Percentiles rank a stretch among this genome's conserved stretches.
Conservation (phyloP, 179 eudicot genomes). For the Spergularia azorica region DNA sequence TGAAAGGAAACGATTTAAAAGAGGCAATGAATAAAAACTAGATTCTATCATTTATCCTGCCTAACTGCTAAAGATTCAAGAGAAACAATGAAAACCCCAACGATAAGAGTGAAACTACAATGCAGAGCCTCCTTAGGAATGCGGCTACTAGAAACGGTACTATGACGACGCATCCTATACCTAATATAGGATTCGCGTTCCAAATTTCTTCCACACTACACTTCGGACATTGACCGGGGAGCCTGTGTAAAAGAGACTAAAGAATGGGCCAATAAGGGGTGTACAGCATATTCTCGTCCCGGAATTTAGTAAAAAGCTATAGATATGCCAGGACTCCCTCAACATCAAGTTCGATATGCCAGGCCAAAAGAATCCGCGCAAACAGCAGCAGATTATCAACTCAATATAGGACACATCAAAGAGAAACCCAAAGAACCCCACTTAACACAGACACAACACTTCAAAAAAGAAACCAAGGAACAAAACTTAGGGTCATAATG, state of each 20-base stretch:
- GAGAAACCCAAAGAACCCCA: neutral
- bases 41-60: neutral
- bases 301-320: neutral
- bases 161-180: neutral
- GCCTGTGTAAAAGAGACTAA: too few relatives aligned
- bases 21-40: neutral
- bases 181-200: neutral
- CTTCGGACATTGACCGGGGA: too few relatives aligned
- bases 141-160: neutral
- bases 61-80: neutral
- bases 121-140: neutral
- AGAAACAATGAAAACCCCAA: neutral
- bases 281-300: too few relatives aligned
- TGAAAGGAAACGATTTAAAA: constrained; percentile 7
- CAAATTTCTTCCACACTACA: too few relatives aligned
- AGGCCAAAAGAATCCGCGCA: neutral
- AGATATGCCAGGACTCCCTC: neutral
- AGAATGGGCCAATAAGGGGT: too few relatives aligned
- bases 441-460: neutral
- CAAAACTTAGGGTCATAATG: neutral
- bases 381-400: neutral
- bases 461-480: neutral
- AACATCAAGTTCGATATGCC: neutral
- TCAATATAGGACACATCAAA: neutral
- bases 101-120: neutral